Conservation (phyloP, 2,329 filamentous ascomycete genomes). For the Fusarium liriodendri region DNA sequence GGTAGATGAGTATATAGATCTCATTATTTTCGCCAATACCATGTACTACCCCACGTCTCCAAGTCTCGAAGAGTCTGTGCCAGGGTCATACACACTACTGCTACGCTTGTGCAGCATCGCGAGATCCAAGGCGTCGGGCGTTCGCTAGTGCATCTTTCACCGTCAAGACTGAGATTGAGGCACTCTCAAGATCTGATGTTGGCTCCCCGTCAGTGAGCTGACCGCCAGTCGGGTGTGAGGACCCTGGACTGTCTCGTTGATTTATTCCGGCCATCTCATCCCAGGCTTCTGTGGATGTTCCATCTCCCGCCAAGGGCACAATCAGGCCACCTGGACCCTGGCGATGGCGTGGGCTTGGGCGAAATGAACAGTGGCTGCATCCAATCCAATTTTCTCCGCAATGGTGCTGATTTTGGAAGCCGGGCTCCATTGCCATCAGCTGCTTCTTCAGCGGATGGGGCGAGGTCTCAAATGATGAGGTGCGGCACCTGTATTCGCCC, state of each 20-base stretch:
- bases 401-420: neutral
- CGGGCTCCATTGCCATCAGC: neutral
- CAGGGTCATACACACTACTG: neutral
- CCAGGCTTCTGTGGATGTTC: neutral
- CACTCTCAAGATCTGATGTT: neutral
- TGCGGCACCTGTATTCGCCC: neutral
- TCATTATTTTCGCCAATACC: conserved; percentile 1
- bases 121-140: neutral
- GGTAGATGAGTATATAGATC: conserved; percentile 1
- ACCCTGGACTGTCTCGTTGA: neutral
- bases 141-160: neutral
- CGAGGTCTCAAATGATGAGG: conserved; percentile 6
- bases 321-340: conserved; percentile 3
- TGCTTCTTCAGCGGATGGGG: conserved; percentile 2
- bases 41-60: neutral
- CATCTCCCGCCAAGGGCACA: neutral
- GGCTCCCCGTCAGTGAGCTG: neutral
- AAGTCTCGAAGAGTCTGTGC: neutral
- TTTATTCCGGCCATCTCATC: neutral
- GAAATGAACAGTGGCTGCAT: neutral
- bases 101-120: neutral
- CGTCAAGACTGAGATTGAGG: neutral
- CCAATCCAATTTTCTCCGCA: conserved; percentile 4
- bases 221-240: neutral
- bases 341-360: neutral